Base-by-base conservation (phyloP, 768 basidiomycete genomes). In the Fomitopsis pulvina region DNA sequence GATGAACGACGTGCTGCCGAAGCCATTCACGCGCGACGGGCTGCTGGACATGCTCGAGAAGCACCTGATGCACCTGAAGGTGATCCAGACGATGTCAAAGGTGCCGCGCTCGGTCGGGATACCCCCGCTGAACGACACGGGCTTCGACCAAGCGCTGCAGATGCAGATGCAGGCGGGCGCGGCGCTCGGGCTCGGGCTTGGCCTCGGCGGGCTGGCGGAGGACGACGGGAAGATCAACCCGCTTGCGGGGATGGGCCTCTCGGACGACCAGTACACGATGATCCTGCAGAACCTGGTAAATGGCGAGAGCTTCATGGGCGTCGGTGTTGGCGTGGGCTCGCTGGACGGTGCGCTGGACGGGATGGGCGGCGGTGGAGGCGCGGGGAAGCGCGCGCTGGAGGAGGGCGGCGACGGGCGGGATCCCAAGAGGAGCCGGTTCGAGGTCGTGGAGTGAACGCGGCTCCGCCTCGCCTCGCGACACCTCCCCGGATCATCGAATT, bases 1-100 rank as follows among this genome's bases (percentile, higher is more conserved):
- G 16, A 97, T 97, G 94, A 97, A 94, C 66, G 94, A 97, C 68
- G 87, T 96, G 50, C 72, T 98, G 16, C 88, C 93, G 7, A 98
- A 98, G 66, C 95, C 95, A 2, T 98, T 98, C 70, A 95, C 90
- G n/a, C 91, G 92, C 65, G 83, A 93, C 62, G 87, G 88, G 14
- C 71, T 98, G 26, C 70, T 94, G 41, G 84, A 86, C 55, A 93
- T 97, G 82, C 83, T 98, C 53, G 95, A 98, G 85, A 92, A 90
- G 80, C 90, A 93, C 60, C 71, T 92, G 27, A 83, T 82, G 68
- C 90, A 94, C 61, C 80, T 92, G 48, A 92, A 89, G 63, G 82
- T 83, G 30, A 87, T 93, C 53, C 86, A 90, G 65, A 79, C 87
- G 62, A 83, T 90, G 69, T 76, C 80, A 38, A 70, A 68, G 45